phyloP scores from a whole-genome alignment of 2,329 filamentous ascomycete species.

The Knufia fluminis region DNA sequence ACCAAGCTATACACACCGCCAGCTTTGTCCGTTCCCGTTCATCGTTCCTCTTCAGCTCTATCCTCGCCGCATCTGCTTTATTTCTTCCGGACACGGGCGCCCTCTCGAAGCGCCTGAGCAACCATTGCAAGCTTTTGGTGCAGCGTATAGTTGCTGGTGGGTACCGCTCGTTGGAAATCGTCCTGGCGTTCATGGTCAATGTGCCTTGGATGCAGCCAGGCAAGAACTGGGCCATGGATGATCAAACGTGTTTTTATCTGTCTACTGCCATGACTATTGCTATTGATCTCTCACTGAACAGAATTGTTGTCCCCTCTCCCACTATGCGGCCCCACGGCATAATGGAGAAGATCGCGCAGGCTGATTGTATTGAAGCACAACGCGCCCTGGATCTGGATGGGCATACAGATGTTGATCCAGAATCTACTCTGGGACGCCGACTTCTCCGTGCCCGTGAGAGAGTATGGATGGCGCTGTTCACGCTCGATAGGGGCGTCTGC shows the following conservation, averaged over 20 bases:
- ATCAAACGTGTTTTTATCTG: conserved; percentile 64
- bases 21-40: conserved; percentile 59
- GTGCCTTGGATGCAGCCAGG: conserved; percentile 67
- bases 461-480: conserved; percentile 63
- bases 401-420: conserved; percentile 53
- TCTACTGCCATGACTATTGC: conserved; percentile 61
- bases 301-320: conserved; percentile 52
- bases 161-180: conserved; percentile 62
- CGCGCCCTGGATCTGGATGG: conserved; percentile 60
- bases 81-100: conserved; percentile 57
- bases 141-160: conserved; percentile 53
- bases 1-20: conserved; percentile 56
- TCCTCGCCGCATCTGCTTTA: conserved; percentile 58
- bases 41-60: conserved; percentile 62
- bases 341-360: conserved; percentile 46
- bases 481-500: conserved; percentile 63
- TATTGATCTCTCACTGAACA: conserved; percentile 60
- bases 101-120: conserved; percentile 55
- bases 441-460: conserved; percentile 57
- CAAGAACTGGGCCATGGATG: conserved; percentile 55
- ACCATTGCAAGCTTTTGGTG: conserved; percentile 55
- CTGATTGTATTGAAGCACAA: conserved; percentile 59
- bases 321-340: conserved; percentile 37
- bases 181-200: conserved; percentile 66
- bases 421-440: conserved; percentile 51